Evolutionary conservation across 2,329 filamentous ascomycete species (phyloP), one percentile per base, ranked within the genome.

Genomic region (Aspergillus transmontanensis): DNA sequence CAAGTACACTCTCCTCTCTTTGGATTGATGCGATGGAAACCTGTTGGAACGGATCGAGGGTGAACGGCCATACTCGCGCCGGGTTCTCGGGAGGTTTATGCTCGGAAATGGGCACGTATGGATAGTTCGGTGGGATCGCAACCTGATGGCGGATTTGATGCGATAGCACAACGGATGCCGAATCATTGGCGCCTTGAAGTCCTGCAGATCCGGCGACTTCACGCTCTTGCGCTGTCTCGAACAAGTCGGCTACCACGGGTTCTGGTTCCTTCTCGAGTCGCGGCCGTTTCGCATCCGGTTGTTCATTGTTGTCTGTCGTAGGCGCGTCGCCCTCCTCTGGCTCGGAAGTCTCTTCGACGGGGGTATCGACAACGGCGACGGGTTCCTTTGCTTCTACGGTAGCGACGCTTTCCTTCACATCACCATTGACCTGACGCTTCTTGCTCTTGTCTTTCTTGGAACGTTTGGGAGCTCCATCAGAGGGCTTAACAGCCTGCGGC

Each of bases 81-180:
- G 95, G 95, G 67, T 91, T 88, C 62, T 89, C 90, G 12, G 94
- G 93, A n/a, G 93, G 84, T 78, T 93, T 93, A 84, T 99, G 95
- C 79, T 96, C 86, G 26, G 93, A 96, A 59, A 99, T 92, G n/a
- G 94, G 94, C 21, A 96, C 85, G 75, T 97, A 97, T 76, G 94
- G 90, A 82, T 96, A 96, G 76, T 96, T 92, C 11, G 94, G 94
- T 2, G 95, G 95, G 23, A 99, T 84, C 14, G 95, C 92, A 70
- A 98, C 95, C 80, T 99, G 94, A 84, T 99, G 95, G 79, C 96
- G 94, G 71, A 99, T 96, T 82, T 99, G 97, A 82, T 99, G 96
- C 54, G 93, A 94, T 58, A 99, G 81, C 26, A 96, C 90, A 32
- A 99, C 87, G 19, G 74, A 68, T 54, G 88, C 83, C 32, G 85